Conservation (phyloP, 257 asterid genomes). For the Rehmannia glutinosa region DNA sequence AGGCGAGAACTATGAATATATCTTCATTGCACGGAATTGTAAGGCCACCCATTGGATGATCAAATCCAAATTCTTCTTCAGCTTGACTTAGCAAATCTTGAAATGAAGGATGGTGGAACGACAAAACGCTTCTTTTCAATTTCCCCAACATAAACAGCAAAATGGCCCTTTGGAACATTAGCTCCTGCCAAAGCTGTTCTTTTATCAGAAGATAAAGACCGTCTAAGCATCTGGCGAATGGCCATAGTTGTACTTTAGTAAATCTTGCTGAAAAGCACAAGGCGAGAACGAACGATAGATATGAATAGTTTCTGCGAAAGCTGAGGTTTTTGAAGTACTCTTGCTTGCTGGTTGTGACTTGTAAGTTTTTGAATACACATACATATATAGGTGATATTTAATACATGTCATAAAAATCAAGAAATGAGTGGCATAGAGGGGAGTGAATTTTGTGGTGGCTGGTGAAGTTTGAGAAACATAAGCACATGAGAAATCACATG, state of each 20-base stretch:
- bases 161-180: slow-evolving; percentile 27
- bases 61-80: background rate
- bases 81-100: background rate
- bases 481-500: too few relatives aligned
- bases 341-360: too few relatives aligned
- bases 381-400: too few relatives aligned
- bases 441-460: too few relatives aligned
- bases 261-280: background rate
- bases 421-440: too few relatives aligned
- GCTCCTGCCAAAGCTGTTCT: background rate
- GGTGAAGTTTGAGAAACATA: too few relatives aligned
- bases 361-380: too few relatives aligned
- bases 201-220: slow-evolving; percentile 2
- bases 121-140: slow-evolving; percentile 15
- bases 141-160: slow-evolving; percentile 35
- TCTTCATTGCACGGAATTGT: background rate
- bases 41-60: background rate
- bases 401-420: too few relatives aligned
- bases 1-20: background rate
- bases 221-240: slow-evolving; percentile 16
- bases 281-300: too few relatives aligned
- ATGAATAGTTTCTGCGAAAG: background rate
- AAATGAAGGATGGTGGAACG: slow-evolving; percentile 14
- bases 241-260: slow-evolving; percentile 27
- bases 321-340: too few relatives aligned